Evolutionary conservation across 345 rosid species (phyloP).

Genomic region (Isatis tinctoria): DNA sequence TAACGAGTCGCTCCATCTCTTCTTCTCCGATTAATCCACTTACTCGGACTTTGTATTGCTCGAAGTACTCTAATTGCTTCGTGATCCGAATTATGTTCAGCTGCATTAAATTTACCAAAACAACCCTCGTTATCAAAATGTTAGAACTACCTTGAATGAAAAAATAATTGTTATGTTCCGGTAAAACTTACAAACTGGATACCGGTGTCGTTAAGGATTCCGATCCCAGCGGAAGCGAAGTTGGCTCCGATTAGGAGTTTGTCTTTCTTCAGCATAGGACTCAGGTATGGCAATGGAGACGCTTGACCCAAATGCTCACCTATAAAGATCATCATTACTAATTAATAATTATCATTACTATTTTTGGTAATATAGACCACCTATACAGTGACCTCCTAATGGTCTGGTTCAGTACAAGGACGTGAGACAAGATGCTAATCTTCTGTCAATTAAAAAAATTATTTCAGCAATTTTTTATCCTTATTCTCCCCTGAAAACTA

Average conservation of each 20-base stretch:
- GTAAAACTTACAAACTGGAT: constrained; percentile 65
- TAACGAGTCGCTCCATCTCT: constrained; percentile 47
- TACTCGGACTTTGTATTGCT: constrained; percentile 61
- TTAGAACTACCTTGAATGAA: neutral
- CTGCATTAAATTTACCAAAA: constrained; percentile 35
- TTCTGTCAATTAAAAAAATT: no score
- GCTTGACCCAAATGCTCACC: constrained; percentile 68
- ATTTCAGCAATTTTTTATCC: no score
- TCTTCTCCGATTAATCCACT: constrained; percentile 48
- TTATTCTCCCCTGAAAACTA: no score
- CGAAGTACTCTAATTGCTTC: constrained; percentile 56
- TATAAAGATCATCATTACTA: constrained; percentile 19
- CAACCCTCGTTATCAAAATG: neutral
- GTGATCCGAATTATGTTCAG: constrained; percentile 63
- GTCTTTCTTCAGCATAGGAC: constrained; percentile 56
- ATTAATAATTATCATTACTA: neutral
- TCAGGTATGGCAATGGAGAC: constrained; percentile 71
- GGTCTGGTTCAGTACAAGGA: no score
- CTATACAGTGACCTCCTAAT: no score
- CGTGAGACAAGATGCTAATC: no score
- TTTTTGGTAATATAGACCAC: neutral
- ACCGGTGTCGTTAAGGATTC: constrained; percentile 90
- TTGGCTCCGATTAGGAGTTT: constrained; percentile 78
- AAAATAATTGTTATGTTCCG: neutral
- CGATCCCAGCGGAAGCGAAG: constrained; percentile 95